phyloP scores from a whole-genome alignment of 768 basidiomycete genomes.

The Multifurca ochricompacta region DNA sequence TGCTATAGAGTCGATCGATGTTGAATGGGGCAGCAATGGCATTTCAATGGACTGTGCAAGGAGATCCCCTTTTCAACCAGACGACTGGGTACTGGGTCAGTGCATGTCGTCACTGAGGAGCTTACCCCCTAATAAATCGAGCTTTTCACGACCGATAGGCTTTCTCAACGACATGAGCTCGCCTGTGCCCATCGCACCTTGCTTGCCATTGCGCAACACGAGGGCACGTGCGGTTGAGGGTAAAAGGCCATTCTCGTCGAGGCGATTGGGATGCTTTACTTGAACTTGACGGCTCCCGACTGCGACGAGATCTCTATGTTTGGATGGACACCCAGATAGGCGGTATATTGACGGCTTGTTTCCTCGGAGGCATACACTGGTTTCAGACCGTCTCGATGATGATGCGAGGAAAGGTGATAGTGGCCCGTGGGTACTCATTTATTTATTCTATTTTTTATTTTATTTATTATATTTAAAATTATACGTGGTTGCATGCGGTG shows the following conservation, averaged over 20 bases:
- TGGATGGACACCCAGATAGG: constrained; percentile 3
- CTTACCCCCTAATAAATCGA: constrained; percentile 70
- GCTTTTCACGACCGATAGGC: constrained; percentile 70
- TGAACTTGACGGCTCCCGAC: constrained; percentile 49
- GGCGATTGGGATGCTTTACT: constrained; percentile 30
- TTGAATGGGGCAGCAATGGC: constrained; percentile 60
- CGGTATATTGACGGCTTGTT: constrained; percentile 1
- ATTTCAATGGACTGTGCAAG: constrained; percentile 42
- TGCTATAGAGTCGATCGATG: constrained; percentile 52
- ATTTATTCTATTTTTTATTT: too few species aligned
- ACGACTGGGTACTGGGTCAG: neutral
- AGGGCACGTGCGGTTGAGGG: constrained; percentile 69
- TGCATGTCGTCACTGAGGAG: constrained; percentile 16
- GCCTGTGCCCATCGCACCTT: constrained; percentile 63
- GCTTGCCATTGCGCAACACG: constrained; percentile 65
- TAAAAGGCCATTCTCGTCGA: constrained; percentile 42
- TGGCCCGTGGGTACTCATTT: too few species aligned
- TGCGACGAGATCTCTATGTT: constrained; percentile 38
- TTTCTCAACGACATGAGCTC: constrained; percentile 51
- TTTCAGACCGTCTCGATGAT: neutral
- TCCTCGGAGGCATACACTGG: constrained; percentile 22
- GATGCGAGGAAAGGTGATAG: too few species aligned
- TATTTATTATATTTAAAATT: too few species aligned
- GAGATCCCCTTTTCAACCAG: constrained; percentile 52
- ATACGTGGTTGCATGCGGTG: too few species aligned